phyloP scores from a whole-genome alignment of 306 rosid genomes.

The Spatholobus suberectus region DNA sequence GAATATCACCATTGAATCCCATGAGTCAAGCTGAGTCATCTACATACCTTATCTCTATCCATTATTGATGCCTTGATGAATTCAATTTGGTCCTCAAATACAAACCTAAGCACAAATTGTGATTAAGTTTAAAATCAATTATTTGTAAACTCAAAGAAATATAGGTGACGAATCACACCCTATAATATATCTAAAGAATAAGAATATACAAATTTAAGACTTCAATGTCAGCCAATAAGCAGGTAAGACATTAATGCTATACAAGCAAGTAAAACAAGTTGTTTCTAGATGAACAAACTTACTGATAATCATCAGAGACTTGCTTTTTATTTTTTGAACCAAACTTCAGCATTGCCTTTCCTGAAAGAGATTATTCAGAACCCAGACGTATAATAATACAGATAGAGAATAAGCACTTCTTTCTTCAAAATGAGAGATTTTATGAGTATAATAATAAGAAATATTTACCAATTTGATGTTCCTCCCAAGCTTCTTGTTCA shows the following conservation, averaged over 20 bases:
- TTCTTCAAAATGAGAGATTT: not conserved
- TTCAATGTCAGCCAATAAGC: not conserved
- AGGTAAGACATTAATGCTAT: slow-evolving; percentile 21
- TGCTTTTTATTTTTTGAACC: slow-evolving; percentile 89
- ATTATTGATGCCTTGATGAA: slow-evolving; percentile 90
- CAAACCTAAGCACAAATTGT: slow-evolving; percentile 60
- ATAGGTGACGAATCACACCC: slow-evolving; percentile 6
- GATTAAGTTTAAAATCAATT: slow-evolving; percentile 31
- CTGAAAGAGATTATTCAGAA: slow-evolving; percentile 52
- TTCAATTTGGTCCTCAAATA: slow-evolving; percentile 96
- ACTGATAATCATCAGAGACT: slow-evolving; percentile 83
- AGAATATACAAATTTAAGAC: slow-evolving; percentile 8
- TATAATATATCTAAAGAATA: slow-evolving; percentile 21
- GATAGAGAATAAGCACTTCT: slow-evolving; percentile 22
- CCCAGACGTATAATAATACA: slow-evolving; percentile 29
- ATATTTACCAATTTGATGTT: slow-evolving; percentile 81
- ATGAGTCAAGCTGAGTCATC: slow-evolving; percentile 24
- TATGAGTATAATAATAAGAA: slow-evolving; percentile 7
- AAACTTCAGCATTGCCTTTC: slow-evolving; percentile 80
- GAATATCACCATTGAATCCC: slow-evolving; percentile 27
- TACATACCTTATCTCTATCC: slow-evolving; percentile 81
- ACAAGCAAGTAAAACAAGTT: slow-evolving; percentile 20
- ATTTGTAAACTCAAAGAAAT: slow-evolving; percentile 31
- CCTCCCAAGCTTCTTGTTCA: slow-evolving; percentile 99
- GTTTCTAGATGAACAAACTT: slow-evolving; percentile 49